Evolutionary conservation across 2,329 filamentous ascomycete species (phyloP).

Genomic region (Zasmidium angulare): DNA sequence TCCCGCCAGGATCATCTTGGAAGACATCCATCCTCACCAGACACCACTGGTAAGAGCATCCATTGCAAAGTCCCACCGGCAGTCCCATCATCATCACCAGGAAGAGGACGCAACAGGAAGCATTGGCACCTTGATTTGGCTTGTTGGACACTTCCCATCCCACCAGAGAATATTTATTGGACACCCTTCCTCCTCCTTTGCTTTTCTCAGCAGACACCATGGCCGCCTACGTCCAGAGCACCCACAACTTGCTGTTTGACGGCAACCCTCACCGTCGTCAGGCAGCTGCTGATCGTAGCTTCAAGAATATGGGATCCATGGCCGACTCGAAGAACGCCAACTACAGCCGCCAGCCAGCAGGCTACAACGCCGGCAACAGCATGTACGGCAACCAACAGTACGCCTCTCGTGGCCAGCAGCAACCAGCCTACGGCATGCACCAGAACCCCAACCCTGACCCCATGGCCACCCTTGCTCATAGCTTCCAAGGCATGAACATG

Average conservation of each 20-base stretch:
- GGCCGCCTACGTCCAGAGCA: constrained; percentile 11
- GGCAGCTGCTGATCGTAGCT: constrained; percentile 20
- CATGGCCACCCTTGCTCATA: constrained; percentile 39
- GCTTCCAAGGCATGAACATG: constrained; percentile 42
- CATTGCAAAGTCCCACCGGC: constrained; percentile 11
- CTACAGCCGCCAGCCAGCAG: constrained; percentile 32
- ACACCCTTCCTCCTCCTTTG: constrained; percentile 8
- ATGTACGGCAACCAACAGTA: constrained; percentile 34
- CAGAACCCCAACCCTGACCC: constrained; percentile 30
- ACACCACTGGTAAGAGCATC: constrained; percentile 25
- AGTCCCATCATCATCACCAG: constrained; percentile 10
- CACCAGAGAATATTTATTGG: constrained; percentile 12
- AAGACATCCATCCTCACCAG: constrained; percentile 28
- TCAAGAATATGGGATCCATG: constrained; percentile 35
- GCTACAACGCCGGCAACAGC: constrained; percentile 31
- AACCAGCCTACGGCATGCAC: constrained; percentile 37
- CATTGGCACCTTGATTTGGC: constrained; percentile 15
- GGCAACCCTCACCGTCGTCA: constrained; percentile 19
- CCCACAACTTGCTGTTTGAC: constrained; percentile 18
- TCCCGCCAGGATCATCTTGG: constrained; percentile 18
- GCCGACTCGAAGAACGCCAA: constrained; percentile 32
- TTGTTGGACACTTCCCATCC: constrained; percentile 5
- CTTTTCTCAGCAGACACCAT: constrained; percentile 14
- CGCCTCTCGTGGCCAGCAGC: constrained; percentile 28
- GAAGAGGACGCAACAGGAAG: not conserved